phyloP scores from a whole-genome alignment of 176 grass and related monocot species.

The Juncus inflexus region DNA sequence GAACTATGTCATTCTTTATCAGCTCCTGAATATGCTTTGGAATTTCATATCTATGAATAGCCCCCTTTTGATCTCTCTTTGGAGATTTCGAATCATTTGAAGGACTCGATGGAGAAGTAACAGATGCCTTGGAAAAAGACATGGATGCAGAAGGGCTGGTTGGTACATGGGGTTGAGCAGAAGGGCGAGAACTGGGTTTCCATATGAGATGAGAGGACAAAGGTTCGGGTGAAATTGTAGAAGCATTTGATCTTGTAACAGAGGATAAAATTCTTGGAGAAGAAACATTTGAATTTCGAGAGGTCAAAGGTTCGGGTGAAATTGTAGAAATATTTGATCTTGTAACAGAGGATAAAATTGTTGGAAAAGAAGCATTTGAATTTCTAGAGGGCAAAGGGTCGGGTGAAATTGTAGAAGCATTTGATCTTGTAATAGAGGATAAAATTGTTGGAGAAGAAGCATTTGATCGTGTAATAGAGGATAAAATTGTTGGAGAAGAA shows the following conservation, averaged over 20 bases:
- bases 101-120: no score
- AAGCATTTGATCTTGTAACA: neutral
- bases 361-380: neutral
- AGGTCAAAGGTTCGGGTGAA: no score
- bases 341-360: neutral
- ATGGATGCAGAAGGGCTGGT: neutral
- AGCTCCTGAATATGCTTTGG: constrained; percentile 13
- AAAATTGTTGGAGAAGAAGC: no score
- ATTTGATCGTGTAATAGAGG: no score
- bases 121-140: neutral
- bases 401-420: neutral
- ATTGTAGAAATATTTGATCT: neutral
- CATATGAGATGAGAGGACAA: neutral
- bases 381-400: no score
- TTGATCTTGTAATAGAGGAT: neutral
- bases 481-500: neutral
- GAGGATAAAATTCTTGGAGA: no score
- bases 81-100: neutral
- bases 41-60: constrained; percentile 18
- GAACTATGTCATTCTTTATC: constrained; percentile 16
- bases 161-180: neutral
- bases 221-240: neutral
- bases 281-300: no score
- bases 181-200: neutral
- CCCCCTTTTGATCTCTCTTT: neutral